phyloP scores from a whole-genome alignment of 2,329 filamentous ascomycete species.

The Exophiala sideris region DNA sequence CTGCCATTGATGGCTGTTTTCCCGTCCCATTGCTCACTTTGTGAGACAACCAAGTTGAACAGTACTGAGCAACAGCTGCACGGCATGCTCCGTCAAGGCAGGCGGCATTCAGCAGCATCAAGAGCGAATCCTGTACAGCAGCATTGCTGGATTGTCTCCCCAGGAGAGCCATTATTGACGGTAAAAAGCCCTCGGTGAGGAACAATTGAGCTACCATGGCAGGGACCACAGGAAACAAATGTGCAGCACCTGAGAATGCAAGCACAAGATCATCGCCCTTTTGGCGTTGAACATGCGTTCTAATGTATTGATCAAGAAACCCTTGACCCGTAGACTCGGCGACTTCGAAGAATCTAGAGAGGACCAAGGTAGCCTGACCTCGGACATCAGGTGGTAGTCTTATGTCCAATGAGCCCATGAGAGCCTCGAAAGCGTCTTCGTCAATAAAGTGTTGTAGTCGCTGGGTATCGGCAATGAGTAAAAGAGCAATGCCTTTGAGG shows the following conservation, averaged over 20 bases:
- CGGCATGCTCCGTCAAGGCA: constrained; percentile 82
- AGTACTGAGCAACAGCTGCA: constrained; percentile 79
- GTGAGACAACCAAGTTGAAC: constrained; percentile 80
- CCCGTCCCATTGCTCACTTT: constrained; percentile 71
- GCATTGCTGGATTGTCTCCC: constrained; percentile 76
- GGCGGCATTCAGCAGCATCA: constrained; percentile 88
- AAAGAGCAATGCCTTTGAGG: constrained; percentile 58
- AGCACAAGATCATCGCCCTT: constrained; percentile 86
- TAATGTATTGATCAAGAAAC: constrained; percentile 71
- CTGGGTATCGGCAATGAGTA: constrained; percentile 54
- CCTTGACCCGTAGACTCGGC: constrained; percentile 67
- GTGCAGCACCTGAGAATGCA: constrained; percentile 87
- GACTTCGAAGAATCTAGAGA: constrained; percentile 77
- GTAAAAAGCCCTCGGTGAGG: constrained; percentile 81
- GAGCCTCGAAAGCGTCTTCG: constrained; percentile 74
- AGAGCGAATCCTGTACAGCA: constrained; percentile 78
- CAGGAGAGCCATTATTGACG: constrained; percentile 71
- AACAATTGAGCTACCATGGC: constrained; percentile 74
- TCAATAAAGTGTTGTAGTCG: constrained; percentile 53
- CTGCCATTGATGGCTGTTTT: constrained; percentile 52
- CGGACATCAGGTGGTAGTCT: constrained; percentile 70
- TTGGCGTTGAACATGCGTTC: constrained; percentile 64
- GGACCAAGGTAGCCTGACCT: constrained; percentile 76
- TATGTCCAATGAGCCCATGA: constrained; percentile 83
- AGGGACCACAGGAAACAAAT: constrained; percentile 81